Evolutionary conservation across 352 stramenopile genomes (phyloP), one percentile per base, ranked within the genome.

Genomic region (Phytophthora crassamura): DNA sequence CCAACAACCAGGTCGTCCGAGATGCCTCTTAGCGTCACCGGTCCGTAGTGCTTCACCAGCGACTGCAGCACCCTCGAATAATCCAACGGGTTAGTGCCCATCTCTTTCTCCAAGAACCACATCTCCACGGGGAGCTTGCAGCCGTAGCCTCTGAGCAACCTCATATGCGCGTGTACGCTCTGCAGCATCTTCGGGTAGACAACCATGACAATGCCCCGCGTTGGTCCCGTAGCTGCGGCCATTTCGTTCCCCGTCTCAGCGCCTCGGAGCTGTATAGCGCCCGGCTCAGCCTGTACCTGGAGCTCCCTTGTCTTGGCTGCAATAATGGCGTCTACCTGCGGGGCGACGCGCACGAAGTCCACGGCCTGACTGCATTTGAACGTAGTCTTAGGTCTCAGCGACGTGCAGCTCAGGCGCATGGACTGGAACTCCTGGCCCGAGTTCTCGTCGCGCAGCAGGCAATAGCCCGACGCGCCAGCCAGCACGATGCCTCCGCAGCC

Each of bases 71-170:
- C 47, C 4, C 58, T 48, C 10, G 67, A 63, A 28, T 60, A 54
- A 36, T 36, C 50, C 30, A 79, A n/a, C 7, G 50, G 70, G 4
- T 51, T 41, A 5, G 55, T 20, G 5, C 61, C 66, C 67, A 82
- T 72, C 30, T 86, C 77, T 2, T 28, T 62, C 50, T 75, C 39
- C 25, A 77, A 50, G 35, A 68, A 86, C 79, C 79, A 88, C 12
- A 88, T 41, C 41, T 88, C 77, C 25, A 89, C 56, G 8, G 75
- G 77, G 25, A 89, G 64, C 25, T 64, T 64, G 50, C 74, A 89
- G 12, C 59, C 60, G 34, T 67, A 66, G 2, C 46, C 30, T 2
- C 79, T 72, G 30, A 89, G 41, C 12, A 72, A 18, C 25, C 71
- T 69, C 9, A 86, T 36, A 1, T 53, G 67, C 5, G 71, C 75